phyloP scores from a whole-genome alignment of 2,329 filamentous ascomycete species.

The Lizonia empirigonia region DNA sequence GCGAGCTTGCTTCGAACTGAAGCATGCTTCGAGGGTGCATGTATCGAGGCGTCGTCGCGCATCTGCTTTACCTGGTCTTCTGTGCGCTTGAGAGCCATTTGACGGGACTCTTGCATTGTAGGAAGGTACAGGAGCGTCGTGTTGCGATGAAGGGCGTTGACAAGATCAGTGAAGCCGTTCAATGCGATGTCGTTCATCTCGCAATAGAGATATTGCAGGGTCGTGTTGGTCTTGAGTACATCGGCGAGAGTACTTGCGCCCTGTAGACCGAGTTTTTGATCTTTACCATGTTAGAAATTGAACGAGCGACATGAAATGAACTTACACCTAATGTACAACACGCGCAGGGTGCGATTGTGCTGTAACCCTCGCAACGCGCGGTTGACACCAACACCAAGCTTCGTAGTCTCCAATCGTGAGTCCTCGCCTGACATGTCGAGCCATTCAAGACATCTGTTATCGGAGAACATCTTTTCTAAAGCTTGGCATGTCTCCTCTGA shows the following conservation, averaged over 20 bases:
- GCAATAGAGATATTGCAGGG: conserved; percentile 69
- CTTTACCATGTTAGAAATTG: conserved; percentile 31
- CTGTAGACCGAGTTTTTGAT: conserved; percentile 71
- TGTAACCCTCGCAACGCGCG: conserved; percentile 68
- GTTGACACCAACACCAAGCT: conserved; percentile 72
- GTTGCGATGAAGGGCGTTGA: conserved; percentile 72
- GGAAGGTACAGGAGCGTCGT: conserved; percentile 66
- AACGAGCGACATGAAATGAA: no score
- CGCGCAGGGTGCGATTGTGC: conserved; percentile 65
- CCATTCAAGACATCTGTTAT: conserved; percentile 69
- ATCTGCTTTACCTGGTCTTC: conserved; percentile 62
- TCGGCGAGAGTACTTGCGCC: conserved; percentile 72
- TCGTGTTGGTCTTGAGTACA: conserved; percentile 68
- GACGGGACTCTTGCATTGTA: conserved; percentile 65
- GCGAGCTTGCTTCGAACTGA: conserved; percentile 45
- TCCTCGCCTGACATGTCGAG: conserved; percentile 74
- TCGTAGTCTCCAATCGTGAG: conserved; percentile 71
- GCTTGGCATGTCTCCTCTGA: conserved; percentile 69
- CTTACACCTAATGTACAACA: conserved; percentile 65
- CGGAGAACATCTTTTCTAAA: conserved; percentile 67
- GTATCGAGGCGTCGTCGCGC: conserved; percentile 47
- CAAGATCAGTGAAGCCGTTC: conserved; percentile 71
- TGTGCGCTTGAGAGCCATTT: conserved; percentile 64
- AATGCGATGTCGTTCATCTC: conserved; percentile 74
- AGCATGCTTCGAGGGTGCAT: conserved; percentile 35